A percentile compares a stretch with the other conserved stretches of the same genome.
These are phyloP conservation scores for Tricladium varicosporioides DNA, from an alignment of 2,329 filamentous ascomycete genomes.

Conservation along the genomic window DNA sequence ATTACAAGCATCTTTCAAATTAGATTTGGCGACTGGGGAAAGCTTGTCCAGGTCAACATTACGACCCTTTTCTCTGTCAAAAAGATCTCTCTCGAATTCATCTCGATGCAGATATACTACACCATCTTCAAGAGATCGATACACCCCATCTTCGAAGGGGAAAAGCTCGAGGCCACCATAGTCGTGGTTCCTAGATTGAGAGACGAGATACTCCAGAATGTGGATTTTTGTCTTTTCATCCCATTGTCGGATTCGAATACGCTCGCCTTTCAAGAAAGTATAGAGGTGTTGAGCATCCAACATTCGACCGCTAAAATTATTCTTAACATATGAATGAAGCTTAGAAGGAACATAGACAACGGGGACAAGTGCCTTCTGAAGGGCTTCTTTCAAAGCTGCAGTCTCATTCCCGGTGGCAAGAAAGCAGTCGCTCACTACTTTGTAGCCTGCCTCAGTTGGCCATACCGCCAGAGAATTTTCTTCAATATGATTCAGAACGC, in stretches of 20 bases:
- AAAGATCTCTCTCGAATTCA: conserved; percentile 20
- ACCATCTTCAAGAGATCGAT: conserved; percentile 14
- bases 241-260: conserved; percentile 5
- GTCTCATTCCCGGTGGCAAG: background rate
- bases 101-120: conserved; percentile 20
- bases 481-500: no score
- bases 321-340: conserved; percentile 5
- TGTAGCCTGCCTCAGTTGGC: no score
- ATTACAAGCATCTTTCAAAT: conserved; percentile 12
- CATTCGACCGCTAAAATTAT: conserved; percentile 12
- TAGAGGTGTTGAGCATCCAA: conserved; percentile 16
- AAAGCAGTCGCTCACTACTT: no score
- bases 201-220: conserved; percentile 23
- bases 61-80: conserved; percentile 10
- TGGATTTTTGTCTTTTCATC: conserved; percentile 10
- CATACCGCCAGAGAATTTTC: no score
- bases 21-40: background rate
- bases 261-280: conserved; percentile 11
- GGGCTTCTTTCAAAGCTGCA: conserved; percentile 9
- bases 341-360: conserved; percentile 23
- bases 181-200: conserved; percentile 4
- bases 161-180: conserved; percentile 20
- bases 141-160: conserved; percentile 24
- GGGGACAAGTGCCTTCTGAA: conserved; percentile 23
- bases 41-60: conserved; percentile 22